A percentile compares a stretch with the other conserved stretches of the same genome.
These are phyloP conservation scores for Secale cereale DNA, from an alignment of 176 grass and related monocot species.

Conservation along the genomic window DNA sequence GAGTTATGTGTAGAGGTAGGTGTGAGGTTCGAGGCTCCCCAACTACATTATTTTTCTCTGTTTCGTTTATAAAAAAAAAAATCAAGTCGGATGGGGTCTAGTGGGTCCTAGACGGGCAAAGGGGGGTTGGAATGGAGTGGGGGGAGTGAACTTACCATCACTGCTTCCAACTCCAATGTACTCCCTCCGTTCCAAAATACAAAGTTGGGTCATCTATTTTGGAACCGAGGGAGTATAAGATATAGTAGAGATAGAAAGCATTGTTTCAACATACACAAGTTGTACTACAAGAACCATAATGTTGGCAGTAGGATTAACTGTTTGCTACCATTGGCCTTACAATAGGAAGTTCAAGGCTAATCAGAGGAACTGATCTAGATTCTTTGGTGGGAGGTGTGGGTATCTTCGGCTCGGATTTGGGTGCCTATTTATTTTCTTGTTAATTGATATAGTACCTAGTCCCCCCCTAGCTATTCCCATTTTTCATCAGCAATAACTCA, in stretches of 20 bases:
- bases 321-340: constrained; percentile 1
- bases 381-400: background rate
- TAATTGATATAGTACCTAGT: background rate
- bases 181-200: too few species aligned
- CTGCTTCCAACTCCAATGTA: too few species aligned
- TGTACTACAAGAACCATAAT: constrained; percentile 6
- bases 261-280: constrained; percentile 1
- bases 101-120: too few species aligned
- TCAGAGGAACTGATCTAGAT: background rate
- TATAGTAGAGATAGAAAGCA: background rate
- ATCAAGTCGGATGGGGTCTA: too few species aligned
- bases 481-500: background rate
- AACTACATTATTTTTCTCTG: too few species aligned
- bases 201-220: too few species aligned
- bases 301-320: background rate
- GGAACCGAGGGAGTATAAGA: too few species aligned
- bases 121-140: too few species aligned
- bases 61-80: too few species aligned
- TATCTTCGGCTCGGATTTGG: background rate
- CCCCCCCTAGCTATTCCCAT: background rate
- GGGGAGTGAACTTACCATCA: too few species aligned
- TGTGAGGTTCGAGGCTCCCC: too few species aligned
- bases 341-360: constrained; percentile 8
- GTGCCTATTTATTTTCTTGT: background rate
- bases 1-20: too few species aligned